phyloP scores from a whole-genome alignment of 768 basidiomycete genomes.

The Collybiopsis confluens region DNA sequence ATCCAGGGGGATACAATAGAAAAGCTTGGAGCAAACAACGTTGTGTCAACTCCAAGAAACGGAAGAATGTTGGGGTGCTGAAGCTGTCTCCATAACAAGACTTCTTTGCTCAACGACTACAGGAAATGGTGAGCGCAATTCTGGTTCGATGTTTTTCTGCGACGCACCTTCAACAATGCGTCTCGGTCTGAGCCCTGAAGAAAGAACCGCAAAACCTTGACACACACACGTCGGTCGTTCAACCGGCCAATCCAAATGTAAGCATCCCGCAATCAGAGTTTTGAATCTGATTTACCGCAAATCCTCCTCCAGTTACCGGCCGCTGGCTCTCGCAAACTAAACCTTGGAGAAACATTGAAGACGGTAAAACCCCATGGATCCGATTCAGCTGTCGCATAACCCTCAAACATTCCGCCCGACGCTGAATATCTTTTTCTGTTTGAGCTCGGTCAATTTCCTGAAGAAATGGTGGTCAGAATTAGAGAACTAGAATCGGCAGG shows the following conservation, averaged over 20 bases:
- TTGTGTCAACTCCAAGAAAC: constrained; percentile 23
- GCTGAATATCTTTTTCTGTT: neutral
- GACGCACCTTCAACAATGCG: neutral
- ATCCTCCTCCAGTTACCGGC: constrained; percentile 3
- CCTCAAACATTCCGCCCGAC: neutral
- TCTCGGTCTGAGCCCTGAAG: neutral
- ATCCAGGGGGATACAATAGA: constrained; percentile 38
- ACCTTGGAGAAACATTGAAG: constrained; percentile 1
- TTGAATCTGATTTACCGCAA: neutral
- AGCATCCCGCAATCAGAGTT: too few species aligned
- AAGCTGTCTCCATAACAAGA: constrained; percentile 26
- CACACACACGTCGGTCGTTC: constrained; percentile 1
- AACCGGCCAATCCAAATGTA: constrained; percentile 7
- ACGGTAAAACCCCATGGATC: neutral
- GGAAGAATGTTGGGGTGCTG: constrained; percentile 27
- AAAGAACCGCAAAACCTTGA: constrained; percentile 11
- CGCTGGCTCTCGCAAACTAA: neutral
- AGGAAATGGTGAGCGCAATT: too few species aligned
- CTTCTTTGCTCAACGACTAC: constrained; percentile 16
- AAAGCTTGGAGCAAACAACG: constrained; percentile 12
- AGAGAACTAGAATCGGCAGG: too few species aligned
- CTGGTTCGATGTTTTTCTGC: neutral
- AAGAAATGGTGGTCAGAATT: too few species aligned
- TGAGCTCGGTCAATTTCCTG: constrained; percentile 1
- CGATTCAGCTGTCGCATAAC: neutral